phyloP scores from a whole-genome alignment of 2,329 filamentous ascomycete species.

The Shiraia sp. region DNA sequence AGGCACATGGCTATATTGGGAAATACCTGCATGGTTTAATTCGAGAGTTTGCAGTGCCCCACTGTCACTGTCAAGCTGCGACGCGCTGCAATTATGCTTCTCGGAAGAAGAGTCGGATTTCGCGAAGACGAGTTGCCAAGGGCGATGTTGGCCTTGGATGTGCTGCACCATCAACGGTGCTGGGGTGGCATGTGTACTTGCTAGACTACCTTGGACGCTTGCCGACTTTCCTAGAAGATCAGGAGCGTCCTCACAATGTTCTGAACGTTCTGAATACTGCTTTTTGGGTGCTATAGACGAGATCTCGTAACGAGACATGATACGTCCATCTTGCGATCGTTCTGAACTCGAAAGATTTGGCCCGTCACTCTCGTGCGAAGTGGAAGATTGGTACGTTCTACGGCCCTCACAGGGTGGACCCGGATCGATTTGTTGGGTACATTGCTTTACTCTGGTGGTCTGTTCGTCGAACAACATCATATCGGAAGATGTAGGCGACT shows the following conservation, averaged over 20 bases:
- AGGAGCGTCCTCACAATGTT: too few relatives aligned
- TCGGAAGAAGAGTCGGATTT: conserved; percentile 8
- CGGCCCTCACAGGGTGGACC: conserved; percentile 5
- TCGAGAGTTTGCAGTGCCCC: conserved; percentile 15
- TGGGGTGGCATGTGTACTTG: conserved; percentile 6
- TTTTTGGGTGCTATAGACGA: too few relatives aligned
- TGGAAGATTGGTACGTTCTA: neutral
- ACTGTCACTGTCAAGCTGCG: conserved; percentile 12
- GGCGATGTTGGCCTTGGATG: conserved; percentile 14
- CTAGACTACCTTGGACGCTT: conserved; percentile 1
- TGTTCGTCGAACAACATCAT: conserved; percentile 43
- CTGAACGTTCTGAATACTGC: too few relatives aligned
- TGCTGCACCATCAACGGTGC: conserved; percentile 20
- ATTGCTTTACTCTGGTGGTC: conserved; percentile 9
- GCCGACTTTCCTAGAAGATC: neutral
- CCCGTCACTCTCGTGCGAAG: neutral
- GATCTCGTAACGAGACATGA: too few relatives aligned
- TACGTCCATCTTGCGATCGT: too few relatives aligned
- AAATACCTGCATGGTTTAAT: conserved; percentile 14
- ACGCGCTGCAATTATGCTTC: conserved; percentile 5
- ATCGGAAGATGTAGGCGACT: conserved; percentile 32
- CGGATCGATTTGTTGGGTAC: neutral
- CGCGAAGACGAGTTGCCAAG: conserved; percentile 25
- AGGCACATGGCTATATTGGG: conserved; percentile 11
- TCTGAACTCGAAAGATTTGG: too few relatives aligned